Percentiles rank a stretch among this genome's conserved stretches.
Evolutionary conservation across 352 stramenopile species (phyloP).

Genomic region (Globisporangium barbulae): DNA sequence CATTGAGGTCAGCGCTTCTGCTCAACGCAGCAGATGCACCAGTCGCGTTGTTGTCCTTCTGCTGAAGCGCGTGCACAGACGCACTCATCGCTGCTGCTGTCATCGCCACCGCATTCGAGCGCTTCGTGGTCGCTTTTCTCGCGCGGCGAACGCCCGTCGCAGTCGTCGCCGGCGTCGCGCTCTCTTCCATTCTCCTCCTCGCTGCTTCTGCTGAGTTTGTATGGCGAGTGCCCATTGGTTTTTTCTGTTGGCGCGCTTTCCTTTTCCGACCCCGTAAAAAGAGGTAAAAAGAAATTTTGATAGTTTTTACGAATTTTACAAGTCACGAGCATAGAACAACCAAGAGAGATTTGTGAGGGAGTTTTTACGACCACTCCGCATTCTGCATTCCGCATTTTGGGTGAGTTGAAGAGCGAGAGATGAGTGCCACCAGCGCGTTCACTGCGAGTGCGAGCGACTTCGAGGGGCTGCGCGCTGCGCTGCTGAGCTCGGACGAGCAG

Average conservation of each 20-base stretch:
- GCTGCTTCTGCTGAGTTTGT: neutral
- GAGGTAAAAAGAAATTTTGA: neutral
- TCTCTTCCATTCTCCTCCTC: conserved; percentile 15
- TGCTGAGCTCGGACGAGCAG: conserved; percentile 40
- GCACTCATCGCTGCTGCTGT: neutral
- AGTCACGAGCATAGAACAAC: neutral
- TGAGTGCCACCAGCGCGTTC: conserved; percentile 7
- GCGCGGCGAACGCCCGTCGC: neutral
- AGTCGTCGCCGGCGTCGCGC: neutral
- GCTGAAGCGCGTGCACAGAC: neutral
- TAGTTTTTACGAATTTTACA: neutral
- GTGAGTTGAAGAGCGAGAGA: conserved; percentile 5
- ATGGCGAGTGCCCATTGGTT: conserved; percentile 3
- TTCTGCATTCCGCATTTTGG: conserved; percentile 8
- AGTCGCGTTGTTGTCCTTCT: neutral
- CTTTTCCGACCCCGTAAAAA: neutral
- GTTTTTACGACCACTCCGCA: conserved; percentile 5
- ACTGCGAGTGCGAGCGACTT: conserved; percentile 23
- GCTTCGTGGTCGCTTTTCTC: neutral
- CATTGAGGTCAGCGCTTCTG: neutral
- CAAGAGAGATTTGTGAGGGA: neutral
- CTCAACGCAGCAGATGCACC: neutral
- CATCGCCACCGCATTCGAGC: neutral
- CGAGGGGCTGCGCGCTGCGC: conserved; percentile 33
- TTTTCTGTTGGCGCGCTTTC: conserved; percentile 8